A percentile compares a stretch with the other conserved stretches of the same genome.
These are phyloP conservation scores for Penicillium samsonianum DNA, from an alignment of 495 filamentous ascomycete genomes.

Conservation along the genomic window DNA sequence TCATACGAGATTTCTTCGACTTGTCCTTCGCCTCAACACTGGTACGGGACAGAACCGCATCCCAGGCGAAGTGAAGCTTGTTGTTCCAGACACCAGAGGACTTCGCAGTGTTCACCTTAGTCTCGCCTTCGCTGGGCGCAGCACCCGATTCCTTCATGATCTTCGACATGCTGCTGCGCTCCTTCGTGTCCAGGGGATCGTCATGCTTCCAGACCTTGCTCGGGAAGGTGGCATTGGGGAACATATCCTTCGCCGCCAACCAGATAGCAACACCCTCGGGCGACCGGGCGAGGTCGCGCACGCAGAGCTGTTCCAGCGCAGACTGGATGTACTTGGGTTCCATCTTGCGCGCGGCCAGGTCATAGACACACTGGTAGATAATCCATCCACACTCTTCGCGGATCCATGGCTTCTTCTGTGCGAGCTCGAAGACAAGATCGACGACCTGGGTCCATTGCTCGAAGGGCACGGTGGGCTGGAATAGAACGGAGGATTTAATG, in stretches of 20 bases:
- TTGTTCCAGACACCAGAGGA: conserved; percentile 75
- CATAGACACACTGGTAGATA: conserved; percentile 50
- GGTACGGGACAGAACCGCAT: conserved; percentile 61
- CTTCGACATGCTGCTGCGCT: conserved; percentile 64
- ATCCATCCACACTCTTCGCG: conserved; percentile 83
- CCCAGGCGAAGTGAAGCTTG: conserved; percentile 87
- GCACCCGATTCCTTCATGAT: conserved; percentile 76
- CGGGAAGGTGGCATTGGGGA: conserved; percentile 64
- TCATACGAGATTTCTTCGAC: conserved; percentile 44
- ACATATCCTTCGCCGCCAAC: conserved; percentile 65
- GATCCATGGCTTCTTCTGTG: conserved; percentile 78
- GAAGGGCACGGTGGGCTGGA: conserved; percentile 48
- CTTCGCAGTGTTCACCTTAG: conserved; percentile 45
- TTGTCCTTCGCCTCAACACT: conserved; percentile 30
- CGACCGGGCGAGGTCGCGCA: conserved; percentile 67
- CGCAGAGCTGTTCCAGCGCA: conserved; percentile 61
- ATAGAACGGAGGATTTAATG: conserved; percentile 73
- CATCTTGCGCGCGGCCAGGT: conserved; percentile 40
- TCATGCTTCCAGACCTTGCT: conserved; percentile 70
- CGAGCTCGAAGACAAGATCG: conserved; percentile 54
- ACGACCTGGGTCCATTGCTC: conserved; percentile 62
- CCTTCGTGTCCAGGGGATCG: conserved; percentile 64
- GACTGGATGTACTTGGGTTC: conserved; percentile 52
- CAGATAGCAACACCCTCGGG: conserved; percentile 89
- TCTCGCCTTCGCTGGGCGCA: conserved; percentile 49